These are phyloP conservation scores for Choiromyces venosus DNA, from an alignment of 495 filamentous ascomycete species.

Conservation along the genomic window DNA sequence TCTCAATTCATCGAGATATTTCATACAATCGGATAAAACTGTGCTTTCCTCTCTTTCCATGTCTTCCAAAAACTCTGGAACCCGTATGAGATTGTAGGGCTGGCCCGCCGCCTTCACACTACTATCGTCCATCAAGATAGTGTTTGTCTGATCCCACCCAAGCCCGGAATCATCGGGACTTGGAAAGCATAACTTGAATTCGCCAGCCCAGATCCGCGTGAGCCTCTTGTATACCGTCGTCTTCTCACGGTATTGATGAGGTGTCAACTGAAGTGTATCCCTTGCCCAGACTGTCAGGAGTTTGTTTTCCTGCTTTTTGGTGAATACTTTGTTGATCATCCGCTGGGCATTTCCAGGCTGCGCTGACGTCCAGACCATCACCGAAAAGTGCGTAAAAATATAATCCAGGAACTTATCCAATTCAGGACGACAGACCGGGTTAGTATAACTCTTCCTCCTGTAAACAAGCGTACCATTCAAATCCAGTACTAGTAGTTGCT, in stretches of 20 bases:
- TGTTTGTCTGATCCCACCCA: constrained; percentile 75
- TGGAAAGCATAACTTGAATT: constrained; percentile 53
- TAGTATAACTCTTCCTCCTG: constrained; percentile 47
- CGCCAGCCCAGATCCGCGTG: constrained; percentile 60
- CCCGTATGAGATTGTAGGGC: constrained; percentile 72
- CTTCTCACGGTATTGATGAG: constrained; percentile 59
- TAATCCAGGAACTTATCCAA: constrained; percentile 62
- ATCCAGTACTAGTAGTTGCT: constrained; percentile 77
- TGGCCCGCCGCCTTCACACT: constrained; percentile 70
- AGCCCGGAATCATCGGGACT: constrained; percentile 8
- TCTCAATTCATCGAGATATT: constrained; percentile 46
- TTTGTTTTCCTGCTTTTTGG: constrained; percentile 41
- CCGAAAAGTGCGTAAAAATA: constrained; percentile 60
- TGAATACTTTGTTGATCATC: constrained; percentile 57
- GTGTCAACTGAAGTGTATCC: constrained; percentile 64
- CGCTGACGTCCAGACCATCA: constrained; percentile 91
- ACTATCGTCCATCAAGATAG: constrained; percentile 82
- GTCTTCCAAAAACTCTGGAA: constrained; percentile 65
- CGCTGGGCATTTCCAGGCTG: constrained; percentile 59
- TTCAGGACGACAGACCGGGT: constrained; percentile 52
- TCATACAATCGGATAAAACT: constrained; percentile 8
- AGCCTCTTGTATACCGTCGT: constrained; percentile 86
- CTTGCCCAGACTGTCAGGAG: constrained; percentile 75
- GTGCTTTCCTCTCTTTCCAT: constrained; percentile 17
- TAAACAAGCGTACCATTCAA: constrained; percentile 84